A percentile compares a stretch with the other conserved stretches of the same genome.
phyloP scores from a whole-genome alignment of 371 early-diverging fungal genomes.

The Mucor velutinosus region DNA sequence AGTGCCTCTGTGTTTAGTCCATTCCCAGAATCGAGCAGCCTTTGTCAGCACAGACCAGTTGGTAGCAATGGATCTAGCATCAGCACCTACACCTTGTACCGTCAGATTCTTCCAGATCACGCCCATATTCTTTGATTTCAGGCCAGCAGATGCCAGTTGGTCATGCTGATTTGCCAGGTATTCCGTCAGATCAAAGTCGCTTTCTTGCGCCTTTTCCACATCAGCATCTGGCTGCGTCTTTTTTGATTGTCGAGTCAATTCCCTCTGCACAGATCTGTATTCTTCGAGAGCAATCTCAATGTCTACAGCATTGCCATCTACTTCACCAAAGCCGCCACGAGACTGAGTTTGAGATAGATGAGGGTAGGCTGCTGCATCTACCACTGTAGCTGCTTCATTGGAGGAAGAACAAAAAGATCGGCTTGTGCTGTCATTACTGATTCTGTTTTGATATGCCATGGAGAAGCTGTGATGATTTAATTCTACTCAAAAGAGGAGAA shows the following conservation, averaged over 20 bases:
- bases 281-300: constrained; percentile 37
- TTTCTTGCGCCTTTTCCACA: not conserved
- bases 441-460: not conserved
- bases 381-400: not conserved
- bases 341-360: not conserved
- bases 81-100: constrained; percentile 47
- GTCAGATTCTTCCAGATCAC: constrained; percentile 46
- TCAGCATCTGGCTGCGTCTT: not conserved
- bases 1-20: constrained; percentile 23
- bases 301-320: constrained; percentile 43
- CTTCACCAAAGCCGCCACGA: constrained; percentile 41
- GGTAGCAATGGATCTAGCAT: constrained; percentile 40
- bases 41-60: constrained; percentile 12
- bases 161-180: constrained; percentile 25
- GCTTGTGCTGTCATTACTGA: not conserved
- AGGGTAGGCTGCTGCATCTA: not conserved
- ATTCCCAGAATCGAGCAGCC: constrained; percentile 27
- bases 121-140: constrained; percentile 52
- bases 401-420: not conserved
- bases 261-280: constrained; percentile 43
- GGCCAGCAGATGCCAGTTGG: constrained; percentile 33
- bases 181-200: constrained; percentile 36
- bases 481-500: not conserved
- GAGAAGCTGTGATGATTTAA: not conserved
- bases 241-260: constrained; percentile 42